Conservation (phyloP, 441 rosid species). For the Macaranga tanarius region DNA sequence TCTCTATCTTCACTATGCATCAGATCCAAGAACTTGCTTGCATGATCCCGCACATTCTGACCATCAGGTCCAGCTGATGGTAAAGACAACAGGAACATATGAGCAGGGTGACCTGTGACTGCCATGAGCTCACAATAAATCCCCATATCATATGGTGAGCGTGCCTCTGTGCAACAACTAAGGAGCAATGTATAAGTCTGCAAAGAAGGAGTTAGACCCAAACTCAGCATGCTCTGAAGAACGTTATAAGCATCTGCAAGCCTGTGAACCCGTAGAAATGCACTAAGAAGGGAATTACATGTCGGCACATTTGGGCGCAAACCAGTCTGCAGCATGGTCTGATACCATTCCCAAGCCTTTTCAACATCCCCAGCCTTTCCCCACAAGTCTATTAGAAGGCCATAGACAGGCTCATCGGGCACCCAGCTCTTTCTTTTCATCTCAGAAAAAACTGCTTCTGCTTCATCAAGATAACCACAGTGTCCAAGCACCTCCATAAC, state of each 20-base stretch:
- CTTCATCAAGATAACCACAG: constrained; percentile 81
- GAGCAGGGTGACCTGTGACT: constrained; percentile 79
- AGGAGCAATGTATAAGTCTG: constrained; percentile 88
- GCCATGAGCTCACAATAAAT: constrained; percentile 75
- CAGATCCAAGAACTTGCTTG: constrained; percentile 64
- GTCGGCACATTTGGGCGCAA: constrained; percentile 84
- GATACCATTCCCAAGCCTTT: constrained; percentile 87
- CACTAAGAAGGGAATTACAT: constrained; percentile 85
- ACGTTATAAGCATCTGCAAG: constrained; percentile 69
- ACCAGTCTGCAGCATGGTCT: constrained; percentile 70
- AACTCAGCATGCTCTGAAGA: constrained; percentile 60
- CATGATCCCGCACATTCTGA: constrained; percentile 75
- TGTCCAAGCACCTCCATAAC: constrained; percentile 96
- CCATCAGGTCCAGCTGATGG: constrained; percentile 87
- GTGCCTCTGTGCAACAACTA: constrained; percentile 83
- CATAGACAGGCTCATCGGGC: constrained; percentile 91
- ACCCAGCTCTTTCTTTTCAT: constrained; percentile 78
- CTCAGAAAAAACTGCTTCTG: constrained; percentile 70
- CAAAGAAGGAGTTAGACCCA: constrained; percentile 70
- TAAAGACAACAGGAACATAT: constrained; percentile 67
- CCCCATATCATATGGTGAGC: constrained; percentile 61
- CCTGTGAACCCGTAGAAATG: constrained; percentile 70
- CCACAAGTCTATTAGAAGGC: constrained; percentile 86
- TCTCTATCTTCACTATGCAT: constrained; percentile 94
- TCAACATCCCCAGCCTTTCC: constrained; percentile 84